A percentile compares a stretch with the other conserved stretches of the same genome.
These are phyloP conservation scores for Hanseniaspora jakobsenii DNA, from an alignment of 805 yeast genomes.

Conservation along the genomic window DNA sequence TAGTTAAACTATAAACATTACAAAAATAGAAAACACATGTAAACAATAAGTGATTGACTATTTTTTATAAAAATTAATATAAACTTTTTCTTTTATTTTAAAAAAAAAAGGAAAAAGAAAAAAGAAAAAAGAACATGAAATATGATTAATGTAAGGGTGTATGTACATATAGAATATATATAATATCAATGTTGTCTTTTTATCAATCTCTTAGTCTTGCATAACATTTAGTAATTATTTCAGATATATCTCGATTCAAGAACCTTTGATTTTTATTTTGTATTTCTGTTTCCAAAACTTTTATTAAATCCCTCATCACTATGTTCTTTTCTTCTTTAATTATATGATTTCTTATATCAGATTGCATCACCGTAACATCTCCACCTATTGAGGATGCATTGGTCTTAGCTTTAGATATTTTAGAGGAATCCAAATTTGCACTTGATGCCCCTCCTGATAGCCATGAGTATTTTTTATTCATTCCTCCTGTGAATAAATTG, in stretches of 20 bases:
- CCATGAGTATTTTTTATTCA: slow-evolving; percentile 16
- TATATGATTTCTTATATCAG: slow-evolving; percentile 14
- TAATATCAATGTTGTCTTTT: too few relatives aligned
- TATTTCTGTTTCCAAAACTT: slow-evolving; percentile 9
- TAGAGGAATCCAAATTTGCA: background rate
- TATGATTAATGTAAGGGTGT: too few relatives aligned
- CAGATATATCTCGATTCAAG: slow-evolving; percentile 7
- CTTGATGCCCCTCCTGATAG: slow-evolving; percentile 7
- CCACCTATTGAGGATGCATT: background rate
- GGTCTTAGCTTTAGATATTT: background rate
- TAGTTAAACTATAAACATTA: too few relatives aligned
- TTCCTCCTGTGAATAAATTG: slow-evolving; percentile 14
- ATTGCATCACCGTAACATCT: background rate
- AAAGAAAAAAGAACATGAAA: too few relatives aligned
- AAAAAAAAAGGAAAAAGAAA: background rate
- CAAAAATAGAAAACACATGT: too few relatives aligned
- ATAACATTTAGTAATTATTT: slow-evolving; percentile 12
- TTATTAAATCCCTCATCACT: slow-evolving; percentile 14
- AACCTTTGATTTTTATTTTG: slow-evolving; percentile 4
- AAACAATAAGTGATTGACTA: too few relatives aligned
- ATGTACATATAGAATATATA: too few relatives aligned
- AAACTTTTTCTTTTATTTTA: background rate
- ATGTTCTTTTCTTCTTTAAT: slow-evolving; percentile 14
- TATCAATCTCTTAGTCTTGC: slow-evolving; percentile 14
- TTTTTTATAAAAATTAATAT: too few relatives aligned